Evolutionary conservation across 257 asterid genomes (phyloP).

Genomic region (Verbena officinalis): DNA sequence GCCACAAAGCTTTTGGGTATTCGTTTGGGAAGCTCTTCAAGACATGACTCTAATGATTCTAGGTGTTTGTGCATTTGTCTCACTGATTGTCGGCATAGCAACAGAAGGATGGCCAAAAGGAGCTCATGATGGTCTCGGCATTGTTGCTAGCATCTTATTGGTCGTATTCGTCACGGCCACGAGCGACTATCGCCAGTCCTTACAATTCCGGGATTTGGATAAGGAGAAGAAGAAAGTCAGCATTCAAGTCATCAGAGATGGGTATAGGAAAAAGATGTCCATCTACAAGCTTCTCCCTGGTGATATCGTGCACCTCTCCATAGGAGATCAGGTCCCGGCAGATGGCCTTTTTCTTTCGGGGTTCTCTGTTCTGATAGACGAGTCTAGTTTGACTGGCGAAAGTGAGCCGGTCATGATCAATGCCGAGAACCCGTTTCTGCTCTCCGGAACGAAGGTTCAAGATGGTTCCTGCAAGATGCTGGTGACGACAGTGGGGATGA

Average conservation of each 20-base stretch:
- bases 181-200: conserved; percentile 85
- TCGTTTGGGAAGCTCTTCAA: conserved; percentile 92
- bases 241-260: conserved; percentile 80
- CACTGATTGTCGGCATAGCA: conserved; percentile 78
- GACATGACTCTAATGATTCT: conserved; percentile 97
- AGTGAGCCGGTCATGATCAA: conserved; percentile 82
- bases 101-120: conserved; percentile 98
- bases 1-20: conserved; percentile 69
- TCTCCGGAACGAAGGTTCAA: conserved; percentile 94
- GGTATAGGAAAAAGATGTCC: conserved; percentile 73
- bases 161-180: conserved; percentile 94
- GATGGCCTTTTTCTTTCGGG: conserved; percentile 91
- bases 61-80: conserved; percentile 76
- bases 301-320: conserved; percentile 81
- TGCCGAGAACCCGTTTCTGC: conserved; percentile 63
- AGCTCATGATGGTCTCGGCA: conserved; percentile 96
- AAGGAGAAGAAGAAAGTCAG: conserved; percentile 89
- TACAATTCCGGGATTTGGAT: conserved; percentile 86
- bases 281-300: conserved; percentile 77
- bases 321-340: conserved; percentile 96
- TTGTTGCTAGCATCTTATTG: conserved; percentile 76
- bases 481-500: conserved; percentile 94
- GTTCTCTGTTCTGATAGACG: conserved; percentile 75
- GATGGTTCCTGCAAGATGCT: conserved; percentile 97
- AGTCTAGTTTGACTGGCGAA: conserved; percentile 91